Evolutionary conservation across 352 stramenopile genomes (phyloP), one percentile per base, ranked within the genome.

Genomic region (Phytophthora litchii): DNA sequence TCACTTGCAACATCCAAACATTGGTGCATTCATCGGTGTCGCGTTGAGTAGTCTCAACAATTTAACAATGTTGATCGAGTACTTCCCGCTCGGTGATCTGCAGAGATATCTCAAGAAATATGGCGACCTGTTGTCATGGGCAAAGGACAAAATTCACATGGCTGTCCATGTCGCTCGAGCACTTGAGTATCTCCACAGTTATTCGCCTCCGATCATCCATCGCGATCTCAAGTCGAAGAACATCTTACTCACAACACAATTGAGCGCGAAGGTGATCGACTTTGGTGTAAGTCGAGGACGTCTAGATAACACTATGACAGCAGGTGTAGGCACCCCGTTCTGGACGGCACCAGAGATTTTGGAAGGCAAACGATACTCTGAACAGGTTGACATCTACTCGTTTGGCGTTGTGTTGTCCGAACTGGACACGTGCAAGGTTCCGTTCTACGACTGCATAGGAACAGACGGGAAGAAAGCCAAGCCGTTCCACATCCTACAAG

Each of bases 301-400:
- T 12, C 46, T 72, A 0, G 69, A 73, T 19, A 54, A 55, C 21
- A 68, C 60, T 2, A 77, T 73, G 60, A 76, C 72, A 11, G 68
- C 69, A 13, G 70, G 81, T 8, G 70, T 71, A n/a, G 79, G 79
- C 13, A 89, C 72, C 8, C 70, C 69, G 2, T 79, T 55, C 46
- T 91, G 78, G 77, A 85, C 78, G 13, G 81, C 78, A 1, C 80
- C 83, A 3, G 83, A 92, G 50, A 75, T 91, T 13, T 58, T 91
- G 3, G 49, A 76, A 19, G 75, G 75, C 21, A 72, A 80, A 36
- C 49, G 60, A 2, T 91, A 83, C 63, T 70, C 69, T 11, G 71
- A 86, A 29, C 78, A 81, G 44, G 70, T 77, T 6, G 83, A 92
- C 44, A 75, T 92, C 9, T 92, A 89, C 61, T 82, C 74, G 11